Evolutionary conservation across 106 monocot genomes (phyloP).

Genomic region (Dactylorhiza incarnata): DNA sequence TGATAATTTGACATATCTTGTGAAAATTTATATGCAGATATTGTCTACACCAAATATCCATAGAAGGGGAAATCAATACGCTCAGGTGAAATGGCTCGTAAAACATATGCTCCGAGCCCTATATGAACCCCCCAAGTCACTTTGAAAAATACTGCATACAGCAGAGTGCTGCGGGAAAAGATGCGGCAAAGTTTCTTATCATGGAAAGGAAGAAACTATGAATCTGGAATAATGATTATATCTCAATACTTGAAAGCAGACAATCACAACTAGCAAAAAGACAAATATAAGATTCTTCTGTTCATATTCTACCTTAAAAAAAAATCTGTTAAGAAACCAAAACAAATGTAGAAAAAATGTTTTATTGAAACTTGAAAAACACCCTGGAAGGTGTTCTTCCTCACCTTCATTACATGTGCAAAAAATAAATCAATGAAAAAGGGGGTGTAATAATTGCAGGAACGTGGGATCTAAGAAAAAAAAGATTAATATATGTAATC

Average conservation of each 20-base stretch:
- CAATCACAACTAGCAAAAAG: background rate
- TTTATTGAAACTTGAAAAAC: background rate
- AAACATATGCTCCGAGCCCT: no score
- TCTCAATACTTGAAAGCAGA: background rate
- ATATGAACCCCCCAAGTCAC: no score
- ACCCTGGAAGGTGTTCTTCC: background rate
- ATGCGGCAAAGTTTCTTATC: background rate
- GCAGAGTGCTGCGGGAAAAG: background rate
- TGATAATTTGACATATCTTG: no score
- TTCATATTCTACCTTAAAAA: background rate
- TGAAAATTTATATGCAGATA: no score
- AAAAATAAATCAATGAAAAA: background rate
- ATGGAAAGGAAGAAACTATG: background rate
- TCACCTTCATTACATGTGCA: background rate
- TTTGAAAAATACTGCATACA: no score
- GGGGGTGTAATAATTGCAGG: background rate
- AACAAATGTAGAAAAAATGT: background rate
- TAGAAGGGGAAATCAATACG: no score
- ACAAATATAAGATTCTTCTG: no score
- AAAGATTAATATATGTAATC: background rate
- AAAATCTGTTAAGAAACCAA: background rate
- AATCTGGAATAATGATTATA: background rate
- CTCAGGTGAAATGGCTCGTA: no score
- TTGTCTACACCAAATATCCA: no score
- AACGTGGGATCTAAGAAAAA: background rate